Base-by-base conservation (phyloP, 176 grass and related monocot genomes). In the Oryza australiensis region DNA sequence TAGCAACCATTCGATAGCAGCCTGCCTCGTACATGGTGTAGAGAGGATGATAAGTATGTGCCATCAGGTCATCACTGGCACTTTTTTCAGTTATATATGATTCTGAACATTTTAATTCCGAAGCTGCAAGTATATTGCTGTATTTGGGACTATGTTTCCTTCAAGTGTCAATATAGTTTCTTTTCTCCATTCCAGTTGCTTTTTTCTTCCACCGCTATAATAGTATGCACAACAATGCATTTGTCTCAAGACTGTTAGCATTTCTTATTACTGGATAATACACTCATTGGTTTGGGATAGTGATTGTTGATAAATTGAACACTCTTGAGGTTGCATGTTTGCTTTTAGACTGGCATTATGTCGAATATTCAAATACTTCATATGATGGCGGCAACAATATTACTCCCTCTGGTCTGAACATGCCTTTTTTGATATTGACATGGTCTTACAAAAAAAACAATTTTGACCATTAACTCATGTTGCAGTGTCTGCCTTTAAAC, bases 281-380 rank as follows among this genome's bases (percentile, higher is more conserved):
- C 16, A 55, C 49, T 49, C 43, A 46, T 51, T 55, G 7, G 20
- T 41, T 59, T 51, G 23, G 12, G 34, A 64, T 46, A 57, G 1
- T 81, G 68, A 70, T 38, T 12, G 16, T 63, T 75, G 48, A 29
- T 76, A 62, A n/a, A 46, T 74, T 68, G 6, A 76, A 78, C 12
- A 64, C 12, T 35, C 42, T 76, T 1, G 20, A 73, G 48, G 22
- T 68, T 75, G 11, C 3, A 46, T 28, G 24, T 60, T 84, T 79
- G 43, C 20, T 59, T n/a, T n/a, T 26, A 46, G 27, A 42, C 26
- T 72, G 64, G 14, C 5, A 35, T 51, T 35, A 11, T 63, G 46
- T 42, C 72, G 24, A 70, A 66, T 41, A 22, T 71, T 38, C 26
- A 43, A 72, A 51, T 78, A 64, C 3, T 83, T 83, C 51, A 37